phyloP scores from a whole-genome alignment of 306 rosid genomes.

The Sphenostylis stenocarpa region DNA sequence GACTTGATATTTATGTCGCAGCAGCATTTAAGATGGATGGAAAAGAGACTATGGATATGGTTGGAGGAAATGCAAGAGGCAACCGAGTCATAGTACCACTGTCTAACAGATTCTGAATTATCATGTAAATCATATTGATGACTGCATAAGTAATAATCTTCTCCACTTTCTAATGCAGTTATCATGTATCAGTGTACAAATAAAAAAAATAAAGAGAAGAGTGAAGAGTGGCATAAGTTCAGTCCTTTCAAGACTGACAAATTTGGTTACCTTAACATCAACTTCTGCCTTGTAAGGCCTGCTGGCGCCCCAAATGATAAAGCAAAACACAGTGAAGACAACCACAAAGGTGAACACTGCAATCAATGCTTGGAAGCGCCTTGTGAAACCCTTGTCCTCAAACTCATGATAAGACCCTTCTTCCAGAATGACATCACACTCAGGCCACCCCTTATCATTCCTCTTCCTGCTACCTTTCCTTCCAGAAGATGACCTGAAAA shows the following conservation, averaged over 20 bases:
- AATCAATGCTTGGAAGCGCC: slow-evolving; percentile 65
- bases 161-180: neutral
- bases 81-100: neutral
- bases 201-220: neutral
- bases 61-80: slow-evolving; percentile 8
- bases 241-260: neutral
- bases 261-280: slow-evolving; percentile 57
- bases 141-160: neutral
- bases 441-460: slow-evolving; percentile 98
- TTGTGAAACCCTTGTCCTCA: slow-evolving; percentile 54
- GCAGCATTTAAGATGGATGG: neutral
- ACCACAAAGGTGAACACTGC: slow-evolving; percentile 64
- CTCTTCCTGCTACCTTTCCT: slow-evolving; percentile 71
- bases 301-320: slow-evolving; percentile 95
- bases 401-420: slow-evolving; percentile 82
- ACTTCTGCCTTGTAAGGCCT: slow-evolving; percentile 72
- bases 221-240: neutral
- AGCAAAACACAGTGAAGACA: slow-evolving; percentile 73
- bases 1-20: neutral
- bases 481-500: slow-evolving; percentile 85
- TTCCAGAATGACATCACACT: slow-evolving; percentile 89
- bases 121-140: slow-evolving; percentile 3
- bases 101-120: neutral
- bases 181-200: neutral
- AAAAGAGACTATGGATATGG: neutral